Base-by-base conservation (phyloP, 352 stramenopile genomes). In the Phytopythium kandeliae region DNA sequence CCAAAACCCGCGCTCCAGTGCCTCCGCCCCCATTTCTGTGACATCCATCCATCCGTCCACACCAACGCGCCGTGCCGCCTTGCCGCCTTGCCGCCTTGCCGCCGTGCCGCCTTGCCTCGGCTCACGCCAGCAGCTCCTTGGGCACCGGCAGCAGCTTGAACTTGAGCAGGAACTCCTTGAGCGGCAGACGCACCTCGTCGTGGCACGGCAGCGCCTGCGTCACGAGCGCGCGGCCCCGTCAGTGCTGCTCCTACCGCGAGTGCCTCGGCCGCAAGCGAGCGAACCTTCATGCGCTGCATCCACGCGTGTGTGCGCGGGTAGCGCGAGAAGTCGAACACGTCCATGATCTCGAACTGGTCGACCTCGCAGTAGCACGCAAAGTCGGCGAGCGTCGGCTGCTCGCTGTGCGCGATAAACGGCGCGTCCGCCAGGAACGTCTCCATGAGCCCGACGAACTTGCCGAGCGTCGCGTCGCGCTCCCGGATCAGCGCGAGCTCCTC, bases 361-460 rank as follows among this genome's bases (percentile, higher is more conserved):
- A 72, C 49, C 51, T 77, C 67, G 56, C 67, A 77, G 53, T 74
- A 77, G 58, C 61, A 69, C 35, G 67, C 64, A 21, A 53, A 70
- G 61, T 77, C 67, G 15, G 67, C 67, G 16, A 77, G 19, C 31
- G 67, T 77, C 24, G 65, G 63, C 13, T 62, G 49, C 44, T 67
- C 35, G 36, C 55, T 63, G 51, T 62, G 38, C 13, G 56, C 63
- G 12, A 73, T 34, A 28, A 58, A 76, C 41, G 51, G 40, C 30
- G 50, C 53, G n/a, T 9, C 15, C 17, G 43, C 60, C 25, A 76
- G 54, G 48, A 69, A 57, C 38, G 67, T 62, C 53, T 76, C 67
- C 42, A 76, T 50, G 36, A 73, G 25, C 19, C 22, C 33, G 43
- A 57, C 30, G 16, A 60, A 53, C 43, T 60, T 60, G 25, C 52